Evolutionary conservation across 2,329 filamentous ascomycete species (phyloP).

Genomic region (Exophiala calicioides): DNA sequence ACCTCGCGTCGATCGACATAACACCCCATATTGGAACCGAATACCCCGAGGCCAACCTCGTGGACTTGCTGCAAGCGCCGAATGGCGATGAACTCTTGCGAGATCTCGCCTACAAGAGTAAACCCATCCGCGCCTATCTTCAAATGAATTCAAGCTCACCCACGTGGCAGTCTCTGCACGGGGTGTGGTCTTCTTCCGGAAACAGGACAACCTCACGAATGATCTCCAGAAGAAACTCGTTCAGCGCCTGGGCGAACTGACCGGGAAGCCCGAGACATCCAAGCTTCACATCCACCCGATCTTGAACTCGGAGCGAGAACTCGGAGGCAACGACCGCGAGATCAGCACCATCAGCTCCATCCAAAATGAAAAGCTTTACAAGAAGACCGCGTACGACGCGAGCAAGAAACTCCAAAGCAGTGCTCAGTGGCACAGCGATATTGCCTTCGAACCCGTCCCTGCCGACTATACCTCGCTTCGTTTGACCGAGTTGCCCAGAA

Average conservation of each 20-base stretch:
- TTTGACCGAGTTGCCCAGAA: conserved; percentile 57
- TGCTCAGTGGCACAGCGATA: conserved; percentile 60
- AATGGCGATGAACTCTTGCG: conserved; percentile 66
- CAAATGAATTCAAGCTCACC: neutral
- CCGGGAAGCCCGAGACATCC: conserved; percentile 60
- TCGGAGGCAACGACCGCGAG: conserved; percentile 58
- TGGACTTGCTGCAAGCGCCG: conserved; percentile 57
- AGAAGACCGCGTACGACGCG: conserved; percentile 42
- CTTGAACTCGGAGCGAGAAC: conserved; percentile 55
- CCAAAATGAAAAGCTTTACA: conserved; percentile 52
- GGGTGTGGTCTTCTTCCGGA: conserved; percentile 63
- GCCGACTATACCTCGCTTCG: conserved; percentile 65
- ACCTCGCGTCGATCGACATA: conserved; percentile 47
- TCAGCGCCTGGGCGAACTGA: conserved; percentile 59
- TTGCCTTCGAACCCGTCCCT: conserved; percentile 65
- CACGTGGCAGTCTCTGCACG: conserved; percentile 50
- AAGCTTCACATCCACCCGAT: conserved; percentile 63
- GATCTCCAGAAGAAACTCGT: conserved; percentile 67
- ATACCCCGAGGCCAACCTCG: conserved; percentile 37
- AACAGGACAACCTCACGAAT: conserved; percentile 62
- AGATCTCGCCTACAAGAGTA: conserved; percentile 68
- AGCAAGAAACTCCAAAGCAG: conserved; percentile 12
- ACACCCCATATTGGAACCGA: conserved; percentile 55
- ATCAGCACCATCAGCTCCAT: conserved; percentile 66
- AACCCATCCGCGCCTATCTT: conserved; percentile 26